A percentile compares a stretch with the other conserved stretches of the same genome.
phyloP scores from a whole-genome alignment of 169 alveolate species.

The Miamiensis avidus region DNA sequence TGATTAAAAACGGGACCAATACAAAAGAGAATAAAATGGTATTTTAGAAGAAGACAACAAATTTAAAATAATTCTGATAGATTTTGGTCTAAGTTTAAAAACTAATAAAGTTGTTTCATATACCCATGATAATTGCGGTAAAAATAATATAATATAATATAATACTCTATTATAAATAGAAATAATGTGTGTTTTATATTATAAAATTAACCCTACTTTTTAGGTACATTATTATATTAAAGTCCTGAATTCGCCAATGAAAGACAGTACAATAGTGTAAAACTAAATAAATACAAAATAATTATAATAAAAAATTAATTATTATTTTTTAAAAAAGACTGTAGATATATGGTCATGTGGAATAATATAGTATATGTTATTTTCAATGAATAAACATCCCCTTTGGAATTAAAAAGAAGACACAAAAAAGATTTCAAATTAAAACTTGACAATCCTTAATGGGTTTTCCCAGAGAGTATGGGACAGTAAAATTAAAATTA shows the following conservation, averaged over 20 bases:
- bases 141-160: too few species aligned
- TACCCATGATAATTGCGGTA: background rate
- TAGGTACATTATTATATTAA: background rate
- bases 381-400: slow-evolving; percentile 15
- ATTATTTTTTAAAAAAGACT: background rate
- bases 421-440: slow-evolving; percentile 1
- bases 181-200: too few species aligned
- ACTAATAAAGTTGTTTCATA: background rate
- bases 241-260: slow-evolving; percentile 14
- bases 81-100: background rate
- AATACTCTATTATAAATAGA: too few species aligned
- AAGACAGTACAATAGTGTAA: slow-evolving; percentile 9
- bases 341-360: slow-evolving; percentile 14
- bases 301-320: background rate
- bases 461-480: slow-evolving; percentile 22
- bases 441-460: slow-evolving; percentile 1
- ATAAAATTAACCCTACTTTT: too few species aligned
- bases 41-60: too few species aligned
- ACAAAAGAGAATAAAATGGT: too few species aligned
- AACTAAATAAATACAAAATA: too few species aligned
- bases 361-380: slow-evolving; percentile 21
- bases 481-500: background rate
- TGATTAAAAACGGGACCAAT: too few species aligned
- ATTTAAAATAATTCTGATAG: background rate
- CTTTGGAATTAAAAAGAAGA: slow-evolving; percentile 12